A percentile compares a stretch with the other conserved stretches of the same genome.
Conservation (phyloP, 1,284 basidiomycete species). For the Ustilago lituana region DNA sequence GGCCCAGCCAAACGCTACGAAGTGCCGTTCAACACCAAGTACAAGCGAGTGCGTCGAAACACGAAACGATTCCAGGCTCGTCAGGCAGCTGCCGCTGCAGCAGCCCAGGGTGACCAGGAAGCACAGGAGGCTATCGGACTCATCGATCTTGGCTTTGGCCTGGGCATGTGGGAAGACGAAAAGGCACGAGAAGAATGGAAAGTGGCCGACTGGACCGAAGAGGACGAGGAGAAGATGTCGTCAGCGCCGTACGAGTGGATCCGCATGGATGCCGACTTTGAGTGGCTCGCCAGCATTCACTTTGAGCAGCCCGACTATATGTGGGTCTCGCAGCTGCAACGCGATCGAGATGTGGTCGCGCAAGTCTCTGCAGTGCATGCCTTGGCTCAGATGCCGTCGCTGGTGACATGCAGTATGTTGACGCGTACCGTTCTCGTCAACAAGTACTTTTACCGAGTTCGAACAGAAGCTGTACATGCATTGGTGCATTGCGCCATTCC, state of each 20-base stretch:
- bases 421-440: conserved; percentile 92
- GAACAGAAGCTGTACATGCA: conserved; percentile 90
- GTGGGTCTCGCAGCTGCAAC: conserved; percentile 96
- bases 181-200: conserved; percentile 84
- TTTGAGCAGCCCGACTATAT: conserved; percentile 98
- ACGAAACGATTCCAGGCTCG: conserved; percentile 93
- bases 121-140: conserved; percentile 92
- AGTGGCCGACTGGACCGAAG: conserved; percentile 97
- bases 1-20: conserved; percentile 88
- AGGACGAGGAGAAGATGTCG: conserved; percentile 89
- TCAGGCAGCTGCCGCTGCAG: conserved; percentile 90
- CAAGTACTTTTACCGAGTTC: conserved; percentile 96
- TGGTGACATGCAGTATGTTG: conserved; percentile 88
- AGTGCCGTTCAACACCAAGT: conserved; percentile 99
- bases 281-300: conserved; percentile 91
- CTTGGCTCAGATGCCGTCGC: conserved; percentile 81
- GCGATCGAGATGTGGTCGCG: conserved; percentile 97
- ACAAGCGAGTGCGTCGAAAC: conserved; percentile 93
- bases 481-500: conserved; percentile 87
- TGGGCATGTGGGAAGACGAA: conserved; percentile 86
- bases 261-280: conserved; percentile 96
- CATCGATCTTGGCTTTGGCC: conserved; percentile 93
- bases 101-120: conserved; percentile 76
- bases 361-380: conserved; percentile 64
- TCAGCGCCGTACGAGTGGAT: conserved; percentile 97